Percentiles rank a stretch among this genome's conserved stretches.
Conservation (phyloP, 2,329 filamentous ascomycete genomes). For the Clarireedia monteithiana region DNA sequence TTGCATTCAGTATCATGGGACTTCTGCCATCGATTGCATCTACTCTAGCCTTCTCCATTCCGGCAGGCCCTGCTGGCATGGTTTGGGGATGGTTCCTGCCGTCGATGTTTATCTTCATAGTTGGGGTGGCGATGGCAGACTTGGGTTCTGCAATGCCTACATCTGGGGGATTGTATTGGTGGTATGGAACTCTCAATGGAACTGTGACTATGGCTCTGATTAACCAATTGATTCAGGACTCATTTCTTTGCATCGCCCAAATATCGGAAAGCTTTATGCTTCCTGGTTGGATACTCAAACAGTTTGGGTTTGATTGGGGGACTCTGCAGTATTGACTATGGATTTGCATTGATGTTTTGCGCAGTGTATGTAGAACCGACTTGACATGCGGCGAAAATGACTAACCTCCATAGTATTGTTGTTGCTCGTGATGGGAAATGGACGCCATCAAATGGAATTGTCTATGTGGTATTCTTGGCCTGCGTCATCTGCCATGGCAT, state of each 20-base stretch:
- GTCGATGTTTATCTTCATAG: slow-evolving; percentile 48
- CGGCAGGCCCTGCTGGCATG: slow-evolving; percentile 52
- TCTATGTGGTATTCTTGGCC: slow-evolving; percentile 50
- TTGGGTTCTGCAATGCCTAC: slow-evolving; percentile 50
- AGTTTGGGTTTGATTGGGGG: slow-evolving; percentile 53
- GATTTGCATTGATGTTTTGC: slow-evolving; percentile 49
- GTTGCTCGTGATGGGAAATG: slow-evolving; percentile 49
- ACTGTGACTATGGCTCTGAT: not conserved
- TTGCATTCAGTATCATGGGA: slow-evolving; percentile 54
- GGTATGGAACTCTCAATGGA: slow-evolving; percentile 13
- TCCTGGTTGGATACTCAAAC: slow-evolving; percentile 54
- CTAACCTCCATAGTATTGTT: slow-evolving; percentile 34
- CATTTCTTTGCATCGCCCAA: slow-evolving; percentile 49
- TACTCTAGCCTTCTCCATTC: slow-evolving; percentile 50
- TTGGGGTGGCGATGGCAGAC: slow-evolving; percentile 51
- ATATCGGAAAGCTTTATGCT: slow-evolving; percentile 49
- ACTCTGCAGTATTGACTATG: slow-evolving; percentile 52
- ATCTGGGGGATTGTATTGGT: slow-evolving; percentile 48
- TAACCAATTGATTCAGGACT: slow-evolving; percentile 36
- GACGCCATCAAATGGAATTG: slow-evolving; percentile 44
- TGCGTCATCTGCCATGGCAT: slow-evolving; percentile 47
- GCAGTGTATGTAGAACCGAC: slow-evolving; percentile 34
- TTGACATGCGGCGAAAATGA: not conserved
- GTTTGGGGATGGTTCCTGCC: slow-evolving; percentile 57
- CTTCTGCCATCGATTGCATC: slow-evolving; percentile 53